Percentiles rank a stretch among this genome's conserved stretches.
Evolutionary conservation across 2,329 filamentous ascomycete genomes (phyloP).

Genomic region (Venturia asperata): DNA sequence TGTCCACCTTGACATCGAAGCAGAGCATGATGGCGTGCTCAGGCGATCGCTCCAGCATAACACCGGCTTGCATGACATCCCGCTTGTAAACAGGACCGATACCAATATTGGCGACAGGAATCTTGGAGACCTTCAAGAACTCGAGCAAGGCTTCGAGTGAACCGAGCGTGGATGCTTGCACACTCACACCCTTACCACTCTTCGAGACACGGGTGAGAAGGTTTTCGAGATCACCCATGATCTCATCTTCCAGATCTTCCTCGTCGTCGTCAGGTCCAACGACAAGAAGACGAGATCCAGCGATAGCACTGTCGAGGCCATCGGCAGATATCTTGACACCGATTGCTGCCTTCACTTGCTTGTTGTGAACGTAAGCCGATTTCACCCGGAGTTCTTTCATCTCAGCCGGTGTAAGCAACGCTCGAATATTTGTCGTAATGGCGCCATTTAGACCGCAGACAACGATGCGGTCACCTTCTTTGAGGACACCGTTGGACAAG

Average conservation of each 20-base stretch:
- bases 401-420: conserved; percentile 83
- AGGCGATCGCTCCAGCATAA: conserved; percentile 92
- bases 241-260: conserved; percentile 91
- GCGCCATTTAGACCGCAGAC: conserved; percentile 94
- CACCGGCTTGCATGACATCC: conserved; percentile 87
- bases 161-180: conserved; percentile 94
- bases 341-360: conserved; percentile 95
- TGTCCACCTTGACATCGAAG: conserved; percentile 99
- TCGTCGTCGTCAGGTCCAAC: conserved; percentile 94
- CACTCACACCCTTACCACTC: conserved; percentile 87
- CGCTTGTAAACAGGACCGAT: conserved; percentile 98
- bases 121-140: conserved; percentile 93
- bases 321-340: conserved; percentile 99
- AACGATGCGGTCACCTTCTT: conserved; percentile 90
- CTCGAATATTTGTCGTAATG: conserved; percentile 91
- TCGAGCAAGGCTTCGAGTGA: conserved; percentile 93
- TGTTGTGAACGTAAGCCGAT: conserved; percentile 96
- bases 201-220: conserved; percentile 88
- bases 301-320: conserved; percentile 90
- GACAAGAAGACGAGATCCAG: conserved; percentile 88
- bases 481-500: conserved; percentile 87
- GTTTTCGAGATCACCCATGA: conserved; percentile 88
- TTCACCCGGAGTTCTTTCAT: conserved; percentile 93
- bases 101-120: conserved; percentile 92
- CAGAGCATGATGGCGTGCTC: conserved; percentile 99